Base-by-base conservation (phyloP, 768 basidiomycete species). In the Tricholoma sp. region DNA sequence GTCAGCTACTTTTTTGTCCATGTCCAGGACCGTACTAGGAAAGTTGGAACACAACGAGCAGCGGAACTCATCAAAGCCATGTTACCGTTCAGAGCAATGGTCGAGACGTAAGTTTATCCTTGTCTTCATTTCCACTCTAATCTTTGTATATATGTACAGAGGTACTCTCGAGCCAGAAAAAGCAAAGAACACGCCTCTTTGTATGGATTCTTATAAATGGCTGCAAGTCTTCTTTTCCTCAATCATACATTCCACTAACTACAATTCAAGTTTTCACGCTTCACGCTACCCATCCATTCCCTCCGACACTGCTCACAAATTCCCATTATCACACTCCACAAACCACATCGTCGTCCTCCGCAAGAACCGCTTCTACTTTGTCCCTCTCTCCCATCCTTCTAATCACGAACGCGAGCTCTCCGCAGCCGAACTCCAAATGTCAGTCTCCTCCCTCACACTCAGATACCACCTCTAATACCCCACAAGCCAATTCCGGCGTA, bases 1-100 rank as follows among this genome's bases (percentile, higher is more conserved):
- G 93, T 95, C 65, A 93, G 88, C 79, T 99, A 99, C 76, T 98
- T 89, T 75, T 99, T 91, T 69, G 82, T 94, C 8, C 95, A 98
- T 70, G 69, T 85, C 46, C 82, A 88, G 56, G 90, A 94, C 65
- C 74, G 66, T 46, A 67, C 72, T 21, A 70, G 76, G 49, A 77
- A 75, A 27, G 73, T 77, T 54, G 85, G 88, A 32, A 84, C 85
- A 11, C 77, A 77, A 67, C 76, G 94, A 5, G 94, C 94, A 1
- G 93, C 96, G 1, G 79, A 83, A 64, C 75, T 98, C 54, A 67
- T 97, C 65, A 91, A 93, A 72, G 90, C 89, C 5, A 84, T 91
- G 71, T 74, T 96, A 35, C 84, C 88, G 31, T 99, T 97, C 76
- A 76, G 95, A 57, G 79, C 86, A 11, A 70, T 99, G 56, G 84